Conservation (phyloP, 768 basidiomycete species). For the Auricularia heimuer region DNA sequence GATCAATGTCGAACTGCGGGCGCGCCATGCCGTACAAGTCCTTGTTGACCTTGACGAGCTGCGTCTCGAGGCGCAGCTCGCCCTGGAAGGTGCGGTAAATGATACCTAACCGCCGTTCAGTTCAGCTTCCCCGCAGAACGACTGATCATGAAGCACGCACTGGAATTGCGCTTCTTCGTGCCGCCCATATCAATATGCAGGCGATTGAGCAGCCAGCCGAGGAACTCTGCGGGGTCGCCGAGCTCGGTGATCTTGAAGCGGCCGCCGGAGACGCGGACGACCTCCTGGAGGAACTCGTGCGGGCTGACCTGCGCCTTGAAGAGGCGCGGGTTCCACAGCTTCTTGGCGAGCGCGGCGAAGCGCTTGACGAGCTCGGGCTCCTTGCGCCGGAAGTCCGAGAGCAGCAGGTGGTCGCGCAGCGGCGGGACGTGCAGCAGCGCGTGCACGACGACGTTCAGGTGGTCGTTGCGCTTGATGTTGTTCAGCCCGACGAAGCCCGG, state of each 20-base stretch:
- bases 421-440: slow-evolving; percentile 85
- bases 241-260: slow-evolving; percentile 90
- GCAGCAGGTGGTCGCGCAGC: slow-evolving; percentile 76
- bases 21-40: slow-evolving; percentile 67
- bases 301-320: slow-evolving; percentile 99
- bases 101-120: slow-evolving; percentile 44
- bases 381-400: slow-evolving; percentile 60
- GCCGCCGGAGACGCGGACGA: slow-evolving; percentile 76
- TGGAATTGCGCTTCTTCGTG: slow-evolving; percentile 84
- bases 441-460: slow-evolving; percentile 95
- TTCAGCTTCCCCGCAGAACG: no score
- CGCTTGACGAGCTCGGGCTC: slow-evolving; percentile 82
- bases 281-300: slow-evolving; percentile 98
- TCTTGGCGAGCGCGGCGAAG: slow-evolving; percentile 79
- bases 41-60: slow-evolving; percentile 80
- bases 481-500: slow-evolving; percentile 95
- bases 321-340: slow-evolving; percentile 90
- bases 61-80: slow-evolving; percentile 83
- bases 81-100: slow-evolving; percentile 94
- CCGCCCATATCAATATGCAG: slow-evolving; percentile 91
- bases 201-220: slow-evolving; percentile 90
- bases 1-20: slow-evolving; percentile 87
- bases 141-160: slow-evolving; percentile 35
- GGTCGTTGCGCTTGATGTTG: slow-evolving; percentile 95
- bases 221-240: slow-evolving; percentile 93